phyloP scores from a whole-genome alignment of 306 rosid species.

The Rosa chinensis region DNA sequence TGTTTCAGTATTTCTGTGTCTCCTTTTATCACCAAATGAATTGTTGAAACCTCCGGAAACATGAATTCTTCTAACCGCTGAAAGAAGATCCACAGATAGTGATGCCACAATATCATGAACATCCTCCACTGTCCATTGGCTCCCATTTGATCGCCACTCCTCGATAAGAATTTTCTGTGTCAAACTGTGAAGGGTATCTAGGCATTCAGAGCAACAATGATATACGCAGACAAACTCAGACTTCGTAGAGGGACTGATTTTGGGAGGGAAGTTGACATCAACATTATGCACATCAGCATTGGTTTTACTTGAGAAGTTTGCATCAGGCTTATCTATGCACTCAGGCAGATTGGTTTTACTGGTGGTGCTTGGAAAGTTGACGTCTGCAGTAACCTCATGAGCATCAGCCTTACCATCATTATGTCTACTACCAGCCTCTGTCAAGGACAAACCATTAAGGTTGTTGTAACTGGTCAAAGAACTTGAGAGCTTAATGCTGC shows the following conservation, averaged over 20 bases:
- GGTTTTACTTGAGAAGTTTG: background rate
- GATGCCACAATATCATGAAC: constrained; percentile 69
- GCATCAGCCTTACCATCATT: constrained; percentile 29
- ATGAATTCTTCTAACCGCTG: constrained; percentile 52
- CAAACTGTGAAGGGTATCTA: constrained; percentile 41
- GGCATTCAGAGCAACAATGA: constrained; percentile 74
- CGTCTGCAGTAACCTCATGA: constrained; percentile 25
- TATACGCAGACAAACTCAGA: constrained; percentile 54
- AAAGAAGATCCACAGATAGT: constrained; percentile 67
- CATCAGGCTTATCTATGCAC: constrained; percentile 10
- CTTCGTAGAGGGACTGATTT: constrained; percentile 29
- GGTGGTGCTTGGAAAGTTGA: constrained; percentile 16
- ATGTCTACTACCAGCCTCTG: constrained; percentile 27
- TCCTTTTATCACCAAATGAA: constrained; percentile 22
- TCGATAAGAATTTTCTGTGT: constrained; percentile 42
- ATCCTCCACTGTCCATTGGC: constrained; percentile 63
- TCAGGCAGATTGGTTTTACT: background rate
- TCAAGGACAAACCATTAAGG: constrained; percentile 19
- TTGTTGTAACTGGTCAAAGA: constrained; percentile 25
- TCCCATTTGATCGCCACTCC: constrained; percentile 35
- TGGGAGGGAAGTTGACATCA: constrained; percentile 27
- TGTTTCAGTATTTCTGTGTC: constrained; percentile 23
- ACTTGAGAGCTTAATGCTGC: constrained; percentile 27
- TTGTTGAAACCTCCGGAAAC: constrained; percentile 34
- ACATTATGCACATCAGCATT: constrained; percentile 19